Conservation (phyloP, 192 early-diverging fungal genomes). For the Dissophora globulifera region DNA sequence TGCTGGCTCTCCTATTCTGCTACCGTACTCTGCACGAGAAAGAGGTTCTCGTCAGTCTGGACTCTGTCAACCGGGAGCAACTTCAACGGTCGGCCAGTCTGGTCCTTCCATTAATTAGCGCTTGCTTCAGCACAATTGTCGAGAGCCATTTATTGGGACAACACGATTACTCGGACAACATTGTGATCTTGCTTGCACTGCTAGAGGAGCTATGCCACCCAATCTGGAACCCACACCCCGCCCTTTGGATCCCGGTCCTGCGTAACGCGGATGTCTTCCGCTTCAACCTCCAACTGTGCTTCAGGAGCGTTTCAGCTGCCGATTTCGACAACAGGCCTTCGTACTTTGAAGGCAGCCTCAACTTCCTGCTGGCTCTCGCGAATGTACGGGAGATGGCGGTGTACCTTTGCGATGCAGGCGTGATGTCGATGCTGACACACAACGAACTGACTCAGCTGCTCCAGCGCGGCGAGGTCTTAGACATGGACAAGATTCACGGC, state of each 20-base stretch:
- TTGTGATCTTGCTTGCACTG: slow-evolving; percentile 53
- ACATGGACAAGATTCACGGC: slow-evolving; percentile 35
- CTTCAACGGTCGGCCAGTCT: slow-evolving; percentile 33
- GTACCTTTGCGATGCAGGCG: slow-evolving; percentile 39
- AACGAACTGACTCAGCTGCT: slow-evolving; percentile 54
- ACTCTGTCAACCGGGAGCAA: background rate
- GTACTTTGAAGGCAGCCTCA: slow-evolving; percentile 57
- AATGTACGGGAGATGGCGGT: slow-evolving; percentile 55
- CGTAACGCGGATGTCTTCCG: slow-evolving; percentile 47
- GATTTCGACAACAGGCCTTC: slow-evolving; percentile 54
- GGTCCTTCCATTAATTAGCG: slow-evolving; percentile 19
- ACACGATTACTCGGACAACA: slow-evolving; percentile 50
- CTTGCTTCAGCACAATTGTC: slow-evolving; percentile 19
- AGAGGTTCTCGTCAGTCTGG: slow-evolving; percentile 31
- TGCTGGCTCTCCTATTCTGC: slow-evolving; percentile 34
- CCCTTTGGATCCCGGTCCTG: slow-evolving; percentile 53
- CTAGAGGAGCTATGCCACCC: slow-evolving; percentile 55
- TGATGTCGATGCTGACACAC: slow-evolving; percentile 56
- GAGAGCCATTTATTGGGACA: slow-evolving; percentile 36
- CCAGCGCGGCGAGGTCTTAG: slow-evolving; percentile 46
- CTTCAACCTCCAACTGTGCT: slow-evolving; percentile 43
- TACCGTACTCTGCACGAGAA: slow-evolving; percentile 48
- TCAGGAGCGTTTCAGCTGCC: slow-evolving; percentile 44
- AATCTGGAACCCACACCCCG: slow-evolving; percentile 40
- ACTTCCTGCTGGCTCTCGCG: slow-evolving; percentile 54